Evolutionary conservation across 768 basidiomycete species (phyloP), one percentile per base, ranked within the genome.

Genomic region (Clathrus columnatus): DNA sequence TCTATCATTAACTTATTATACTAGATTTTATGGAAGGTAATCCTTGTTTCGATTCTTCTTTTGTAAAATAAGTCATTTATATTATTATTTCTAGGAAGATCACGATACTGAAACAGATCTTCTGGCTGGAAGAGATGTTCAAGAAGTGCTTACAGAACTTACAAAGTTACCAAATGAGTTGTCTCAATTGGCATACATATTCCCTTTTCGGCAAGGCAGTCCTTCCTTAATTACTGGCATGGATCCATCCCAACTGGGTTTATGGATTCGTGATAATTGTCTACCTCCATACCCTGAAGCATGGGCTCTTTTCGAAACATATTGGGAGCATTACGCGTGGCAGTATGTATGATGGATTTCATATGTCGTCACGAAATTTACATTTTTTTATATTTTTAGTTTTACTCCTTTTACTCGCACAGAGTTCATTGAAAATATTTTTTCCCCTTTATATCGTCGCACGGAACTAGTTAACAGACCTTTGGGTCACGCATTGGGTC

Each of bases 241-340:
- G 27, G 20, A 47, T 7, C 8, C 44, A 10, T 50, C 29, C 2
- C 44, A 54, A 27, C 24, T 47, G 6, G 20, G 44, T 26, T 23
- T 46, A 8, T 54, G 53, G 53, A 54, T 54, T 27, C 44, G 45
- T 2, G 53, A 54, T 18, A 54, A 54, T 29, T 47, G 44, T 43
- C 44, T 54, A 4, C 53, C 53, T 17, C 20, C 53, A 48, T 48
- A 26, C 29, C 23, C 20, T 7, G 53, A 54, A 36, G 53, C 44
- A 5, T 54, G 53, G 53, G 30, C 53, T 8, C 44, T 28, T 43
- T 54, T 47, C 18, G 44, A 54, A 7, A 54, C 45, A 23, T 54
- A 54, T 29, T 54, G 44, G 45, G 53, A 54, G 27, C 53, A 54
- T 30, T 54, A 54, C 32, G 53, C 53, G 1, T 47, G 44, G 53